These are phyloP conservation scores for Paecilomyces variotii DNA, from an alignment of 2,329 filamentous ascomycete genomes.

Conservation along the genomic window DNA sequence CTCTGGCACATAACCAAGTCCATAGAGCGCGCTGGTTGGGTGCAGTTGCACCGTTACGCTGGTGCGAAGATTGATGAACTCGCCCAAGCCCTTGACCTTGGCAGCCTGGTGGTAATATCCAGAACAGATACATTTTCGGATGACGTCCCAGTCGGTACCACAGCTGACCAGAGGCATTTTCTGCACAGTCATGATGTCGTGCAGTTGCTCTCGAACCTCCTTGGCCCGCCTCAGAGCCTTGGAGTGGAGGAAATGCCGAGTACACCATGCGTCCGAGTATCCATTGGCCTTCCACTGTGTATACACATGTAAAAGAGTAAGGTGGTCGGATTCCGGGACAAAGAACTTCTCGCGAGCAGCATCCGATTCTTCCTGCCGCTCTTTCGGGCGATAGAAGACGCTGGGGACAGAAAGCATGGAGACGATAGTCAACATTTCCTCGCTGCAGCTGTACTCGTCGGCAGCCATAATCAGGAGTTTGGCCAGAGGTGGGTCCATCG, in stretches of 20 bases:
- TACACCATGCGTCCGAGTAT: conserved; percentile 84
- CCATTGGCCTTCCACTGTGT: conserved; percentile 91
- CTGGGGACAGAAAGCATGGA: conserved; percentile 95
- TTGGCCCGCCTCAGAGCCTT: conserved; percentile 86
- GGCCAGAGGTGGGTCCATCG: conserved; percentile 92
- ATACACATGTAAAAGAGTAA: conserved; percentile 93
- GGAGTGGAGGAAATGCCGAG: conserved; percentile 87
- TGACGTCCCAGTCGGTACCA: conserved; percentile 93
- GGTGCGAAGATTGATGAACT: conserved; percentile 94
- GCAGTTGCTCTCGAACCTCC: conserved; percentile 87
- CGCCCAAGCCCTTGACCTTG: conserved; percentile 89
- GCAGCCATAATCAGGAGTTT: conserved; percentile 91
- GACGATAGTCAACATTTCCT: conserved; percentile 97
- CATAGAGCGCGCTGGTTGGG: conserved; percentile 87
- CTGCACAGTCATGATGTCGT: conserved; percentile 89
- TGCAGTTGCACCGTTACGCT: conserved; percentile 91
- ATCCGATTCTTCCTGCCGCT: conserved; percentile 93
- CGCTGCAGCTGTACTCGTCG: conserved; percentile 81
- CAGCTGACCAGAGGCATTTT: conserved; percentile 83
- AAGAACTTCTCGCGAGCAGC: conserved; percentile 96
- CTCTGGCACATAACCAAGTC: conserved; percentile 85
- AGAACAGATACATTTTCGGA: conserved; percentile 92
- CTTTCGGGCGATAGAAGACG: conserved; percentile 94
- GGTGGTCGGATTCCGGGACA: conserved; percentile 92
- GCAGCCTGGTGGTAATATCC: conserved; percentile 98